A percentile compares a stretch with the other conserved stretches of the same genome.
Evolutionary conservation across 1,284 basidiomycete species (phyloP).

Genomic region (Coniferiporia weirii): DNA sequence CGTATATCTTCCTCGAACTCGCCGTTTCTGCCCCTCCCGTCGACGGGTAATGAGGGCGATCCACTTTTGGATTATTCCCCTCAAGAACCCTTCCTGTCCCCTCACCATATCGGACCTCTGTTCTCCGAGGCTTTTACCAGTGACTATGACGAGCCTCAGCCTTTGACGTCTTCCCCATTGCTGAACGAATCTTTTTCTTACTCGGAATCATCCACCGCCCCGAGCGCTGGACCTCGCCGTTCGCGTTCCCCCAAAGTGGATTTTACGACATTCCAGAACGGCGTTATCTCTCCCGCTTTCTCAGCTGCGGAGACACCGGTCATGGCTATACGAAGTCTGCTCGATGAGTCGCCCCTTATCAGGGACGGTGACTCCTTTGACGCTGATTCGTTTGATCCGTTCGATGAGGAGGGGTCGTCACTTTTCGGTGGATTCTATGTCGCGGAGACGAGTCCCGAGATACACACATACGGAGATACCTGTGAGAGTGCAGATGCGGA

Average conservation of each 20-base stretch:
- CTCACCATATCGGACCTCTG: conserved; percentile 6
- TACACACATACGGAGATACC: neutral
- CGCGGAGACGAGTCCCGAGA: neutral
- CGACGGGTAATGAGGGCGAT: neutral
- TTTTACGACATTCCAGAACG: conserved; percentile 7
- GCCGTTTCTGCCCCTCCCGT: neutral
- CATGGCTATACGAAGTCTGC: neutral
- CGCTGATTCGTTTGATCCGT: neutral
- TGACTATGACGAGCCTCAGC: neutral
- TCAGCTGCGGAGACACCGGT: neutral
- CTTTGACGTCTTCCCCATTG: neutral
- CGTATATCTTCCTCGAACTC: neutral
- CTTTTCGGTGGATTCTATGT: conserved; percentile 12
- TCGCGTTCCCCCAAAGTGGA: conserved; percentile 4
- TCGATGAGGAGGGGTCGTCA: conserved; percentile 6
- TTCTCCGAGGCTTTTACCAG: conserved; percentile 11
- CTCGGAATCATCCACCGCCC: neutral
- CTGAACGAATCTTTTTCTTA: neutral
- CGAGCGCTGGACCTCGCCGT: neutral
- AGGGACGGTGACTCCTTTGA: conserved; percentile 1
- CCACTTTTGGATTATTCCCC: conserved; percentile 5
- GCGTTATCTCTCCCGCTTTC: conserved; percentile 14
- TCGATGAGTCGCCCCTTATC: neutral
- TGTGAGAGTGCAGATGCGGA: neutral
- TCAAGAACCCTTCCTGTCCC: conserved; percentile 2